These are phyloP conservation scores for Nakazawaea wickerhamii DNA, from an alignment of 805 yeast genomes.

Conservation along the genomic window DNA sequence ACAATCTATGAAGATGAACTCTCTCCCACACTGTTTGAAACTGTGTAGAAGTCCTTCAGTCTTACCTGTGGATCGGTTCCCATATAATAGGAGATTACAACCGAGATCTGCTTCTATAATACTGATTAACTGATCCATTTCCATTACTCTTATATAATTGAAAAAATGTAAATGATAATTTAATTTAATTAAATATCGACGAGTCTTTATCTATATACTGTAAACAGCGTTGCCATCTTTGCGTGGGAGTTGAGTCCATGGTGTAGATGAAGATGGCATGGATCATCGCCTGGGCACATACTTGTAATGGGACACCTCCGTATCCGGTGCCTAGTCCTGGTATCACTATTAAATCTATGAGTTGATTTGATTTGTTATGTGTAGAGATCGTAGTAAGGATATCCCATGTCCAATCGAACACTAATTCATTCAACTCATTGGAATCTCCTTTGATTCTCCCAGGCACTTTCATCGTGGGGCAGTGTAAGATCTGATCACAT, in stretches of 20 bases:
- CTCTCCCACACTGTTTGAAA: not conserved
- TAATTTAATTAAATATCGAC: not conserved
- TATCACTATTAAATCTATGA: slow-evolving; percentile 21
- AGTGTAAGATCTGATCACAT: slow-evolving; percentile 28
- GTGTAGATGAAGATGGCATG: slow-evolving; percentile 4
- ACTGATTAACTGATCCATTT: slow-evolving; percentile 8
- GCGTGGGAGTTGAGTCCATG: not conserved
- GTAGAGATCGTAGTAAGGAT: slow-evolving; percentile 21
- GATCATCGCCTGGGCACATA: slow-evolving; percentile 29
- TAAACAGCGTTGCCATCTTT: not conserved
- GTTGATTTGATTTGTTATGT: slow-evolving; percentile 7
- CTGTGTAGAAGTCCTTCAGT: not conserved
- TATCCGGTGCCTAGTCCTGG: slow-evolving; percentile 37
- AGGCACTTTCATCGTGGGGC: slow-evolving; percentile 38
- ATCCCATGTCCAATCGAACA: slow-evolving; percentile 36
- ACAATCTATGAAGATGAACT: slow-evolving; percentile 6
- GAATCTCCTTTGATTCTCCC: slow-evolving; percentile 11
- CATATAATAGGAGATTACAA: slow-evolving; percentile 2
- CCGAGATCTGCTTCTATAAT: not conserved
- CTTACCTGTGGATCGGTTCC: slow-evolving; percentile 10
- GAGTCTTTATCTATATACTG: slow-evolving; percentile 3
- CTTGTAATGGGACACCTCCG: slow-evolving; percentile 26
- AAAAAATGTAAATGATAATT: not conserved
- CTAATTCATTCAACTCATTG: slow-evolving; percentile 16
- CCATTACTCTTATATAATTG: not conserved